Evolutionary conservation across 768 basidiomycete genomes (phyloP).

Genomic region (Ramaria sp.): DNA sequence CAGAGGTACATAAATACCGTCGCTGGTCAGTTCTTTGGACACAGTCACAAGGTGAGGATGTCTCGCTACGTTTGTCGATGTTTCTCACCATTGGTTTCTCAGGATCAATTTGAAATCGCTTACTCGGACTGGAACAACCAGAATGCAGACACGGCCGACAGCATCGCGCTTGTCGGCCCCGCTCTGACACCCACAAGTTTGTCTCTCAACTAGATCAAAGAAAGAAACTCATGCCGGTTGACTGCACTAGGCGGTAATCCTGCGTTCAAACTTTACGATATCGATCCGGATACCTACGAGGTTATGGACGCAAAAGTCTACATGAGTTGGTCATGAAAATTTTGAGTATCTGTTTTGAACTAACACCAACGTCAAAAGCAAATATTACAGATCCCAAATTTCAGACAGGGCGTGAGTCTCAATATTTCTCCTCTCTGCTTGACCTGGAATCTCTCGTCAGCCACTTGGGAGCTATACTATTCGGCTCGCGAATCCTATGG

Average conservation of each 20-base stretch:
- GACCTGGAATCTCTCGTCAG: slow-evolving; percentile 18
- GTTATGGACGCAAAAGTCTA: slow-evolving; percentile 48
- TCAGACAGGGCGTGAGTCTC: slow-evolving; percentile 34
- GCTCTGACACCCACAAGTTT: slow-evolving; percentile 47
- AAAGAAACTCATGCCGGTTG: background rate
- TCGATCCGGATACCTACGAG: slow-evolving; percentile 58
- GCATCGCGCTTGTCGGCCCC: slow-evolving; percentile 40
- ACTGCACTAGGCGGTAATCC: slow-evolving; percentile 36
- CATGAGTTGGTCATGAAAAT: slow-evolving; percentile 26
- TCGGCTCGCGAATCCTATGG: slow-evolving; percentile 46
- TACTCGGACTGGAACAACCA: slow-evolving; percentile 44
- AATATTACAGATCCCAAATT: slow-evolving; percentile 32
- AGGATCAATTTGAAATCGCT: slow-evolving; percentile 51
- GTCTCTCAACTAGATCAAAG: slow-evolving; percentile 9
- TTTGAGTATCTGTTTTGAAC: background rate
- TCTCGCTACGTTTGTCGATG: background rate
- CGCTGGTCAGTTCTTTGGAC: slow-evolving; percentile 52
- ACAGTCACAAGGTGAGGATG: slow-evolving; percentile 35
- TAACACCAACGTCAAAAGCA: slow-evolving; percentile 13
- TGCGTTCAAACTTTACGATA: slow-evolving; percentile 48
- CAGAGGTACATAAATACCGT: slow-evolving; percentile 50
- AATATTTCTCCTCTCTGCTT: background rate
- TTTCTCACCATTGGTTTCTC: background rate
- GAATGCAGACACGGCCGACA: slow-evolving; percentile 33
- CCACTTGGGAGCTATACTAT: slow-evolving; percentile 45